A percentile compares a stretch with the other conserved stretches of the same genome.
These are phyloP conservation scores for Penicillium antarcticum DNA, from an alignment of 495 filamentous ascomycete species.

Conservation along the genomic window DNA sequence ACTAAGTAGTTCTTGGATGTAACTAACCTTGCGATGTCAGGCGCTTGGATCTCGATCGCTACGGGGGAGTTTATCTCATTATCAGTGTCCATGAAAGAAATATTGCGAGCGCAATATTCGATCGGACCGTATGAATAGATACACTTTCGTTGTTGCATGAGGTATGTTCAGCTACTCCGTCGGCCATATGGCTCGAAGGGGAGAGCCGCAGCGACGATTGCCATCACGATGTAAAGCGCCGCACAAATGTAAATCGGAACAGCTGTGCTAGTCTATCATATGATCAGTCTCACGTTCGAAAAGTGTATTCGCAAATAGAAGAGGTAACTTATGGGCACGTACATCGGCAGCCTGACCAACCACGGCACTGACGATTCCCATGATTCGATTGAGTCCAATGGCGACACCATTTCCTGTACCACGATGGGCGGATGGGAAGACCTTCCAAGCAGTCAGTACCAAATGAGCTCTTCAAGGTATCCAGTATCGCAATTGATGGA, in stretches of 20 bases:
- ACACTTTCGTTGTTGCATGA: not conserved
- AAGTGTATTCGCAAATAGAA: no score
- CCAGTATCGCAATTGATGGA: not conserved
- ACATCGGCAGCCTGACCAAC: conserved; percentile 56
- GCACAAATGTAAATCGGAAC: conserved; percentile 70
- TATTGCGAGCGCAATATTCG: no score
- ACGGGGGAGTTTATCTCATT: no score
- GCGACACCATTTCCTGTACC: conserved; percentile 69
- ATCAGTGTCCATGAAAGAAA: no score
- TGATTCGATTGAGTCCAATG: conserved; percentile 65
- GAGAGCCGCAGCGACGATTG: conserved; percentile 53
- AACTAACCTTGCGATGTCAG: no score
- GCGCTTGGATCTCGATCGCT: no score
- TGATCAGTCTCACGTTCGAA: not conserved
- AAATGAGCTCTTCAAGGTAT: not conserved
- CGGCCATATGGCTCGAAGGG: conserved; percentile 71
- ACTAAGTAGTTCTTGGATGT: no score
- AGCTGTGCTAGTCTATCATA: conserved; percentile 44
- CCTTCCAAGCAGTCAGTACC: conserved; percentile 10
- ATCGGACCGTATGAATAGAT: no score
- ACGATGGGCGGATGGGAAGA: conserved; percentile 62
- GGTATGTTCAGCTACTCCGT: conserved; percentile 53
- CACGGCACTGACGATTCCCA: conserved; percentile 69
- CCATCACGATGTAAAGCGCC: conserved; percentile 63
- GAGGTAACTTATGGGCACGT: not conserved